These are phyloP conservation scores for Polyplosphaeria fusca DNA, from an alignment of 495 filamentous ascomycete species.

Conservation along the genomic window DNA sequence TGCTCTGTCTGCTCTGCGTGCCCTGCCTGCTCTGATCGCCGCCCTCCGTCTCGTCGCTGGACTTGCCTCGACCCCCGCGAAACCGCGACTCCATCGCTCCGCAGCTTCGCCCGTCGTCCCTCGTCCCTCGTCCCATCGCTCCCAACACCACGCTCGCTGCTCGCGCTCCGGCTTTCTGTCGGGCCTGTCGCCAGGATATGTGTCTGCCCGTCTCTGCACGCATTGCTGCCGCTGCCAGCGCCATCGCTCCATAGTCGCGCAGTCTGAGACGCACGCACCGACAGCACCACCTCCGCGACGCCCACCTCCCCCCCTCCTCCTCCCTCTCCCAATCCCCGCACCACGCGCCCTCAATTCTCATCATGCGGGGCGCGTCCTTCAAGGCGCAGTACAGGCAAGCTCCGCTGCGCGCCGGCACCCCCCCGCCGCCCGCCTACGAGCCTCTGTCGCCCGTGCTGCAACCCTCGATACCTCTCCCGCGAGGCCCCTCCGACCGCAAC, in stretches of 20 bases:
- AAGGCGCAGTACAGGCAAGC: constrained; percentile 27
- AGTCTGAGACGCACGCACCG: constrained; percentile 10
- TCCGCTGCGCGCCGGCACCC: constrained; percentile 31
- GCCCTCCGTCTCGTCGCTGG: too few species aligned
- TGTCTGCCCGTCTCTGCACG: constrained; percentile 9
- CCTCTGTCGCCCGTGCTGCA: constrained; percentile 37
- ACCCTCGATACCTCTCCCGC: background rate
- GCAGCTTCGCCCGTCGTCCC: background rate
- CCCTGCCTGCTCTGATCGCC: background rate
- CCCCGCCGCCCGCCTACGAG: constrained; percentile 39
- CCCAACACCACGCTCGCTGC: constrained; percentile 14
- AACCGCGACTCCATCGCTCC: background rate
- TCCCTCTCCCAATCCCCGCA: constrained; percentile 10
- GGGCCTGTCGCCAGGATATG: constrained; percentile 18
- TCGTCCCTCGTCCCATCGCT: background rate
- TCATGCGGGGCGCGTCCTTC: constrained; percentile 23
- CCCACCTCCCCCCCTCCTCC: background rate
- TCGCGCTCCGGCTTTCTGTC: constrained; percentile 1
- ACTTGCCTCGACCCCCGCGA: too few species aligned
- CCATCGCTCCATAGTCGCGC: constrained; percentile 22
- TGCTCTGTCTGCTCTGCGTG: background rate
- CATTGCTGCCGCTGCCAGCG: constrained; percentile 2
- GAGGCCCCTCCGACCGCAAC: constrained; percentile 16
- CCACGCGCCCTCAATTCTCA: constrained; percentile 5
- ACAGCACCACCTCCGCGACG: constrained; percentile 21